Evolutionary conservation across 1,139 yeast genomes (phyloP).

Genomic region (Hanseniaspora gamundiae): DNA sequence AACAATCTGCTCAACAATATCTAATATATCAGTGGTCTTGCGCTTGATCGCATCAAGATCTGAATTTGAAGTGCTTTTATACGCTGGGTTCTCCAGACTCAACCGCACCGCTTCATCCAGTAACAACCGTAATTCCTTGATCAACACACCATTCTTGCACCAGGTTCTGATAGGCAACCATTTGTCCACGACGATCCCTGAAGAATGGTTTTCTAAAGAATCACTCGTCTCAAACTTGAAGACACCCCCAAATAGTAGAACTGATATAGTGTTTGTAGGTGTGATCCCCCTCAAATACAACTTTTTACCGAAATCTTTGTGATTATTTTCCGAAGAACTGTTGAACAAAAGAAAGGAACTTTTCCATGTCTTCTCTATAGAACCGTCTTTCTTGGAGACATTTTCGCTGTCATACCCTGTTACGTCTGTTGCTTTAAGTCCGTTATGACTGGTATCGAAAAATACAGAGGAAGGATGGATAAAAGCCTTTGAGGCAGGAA

Average conservation of each 20-base stretch:
- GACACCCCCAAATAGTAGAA: constrained; percentile 68
- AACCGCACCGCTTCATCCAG: constrained; percentile 57
- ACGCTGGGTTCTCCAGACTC: constrained; percentile 34
- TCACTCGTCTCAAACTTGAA: constrained; percentile 53
- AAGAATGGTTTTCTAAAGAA: constrained; percentile 30
- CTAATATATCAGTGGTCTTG: constrained; percentile 24
- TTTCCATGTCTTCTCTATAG: constrained; percentile 22
- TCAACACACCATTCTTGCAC: constrained; percentile 85
- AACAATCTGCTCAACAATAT: constrained; percentile 26
- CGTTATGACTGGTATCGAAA: constrained; percentile 28
- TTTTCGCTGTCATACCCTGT: not conserved
- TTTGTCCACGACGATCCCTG: constrained; percentile 58
- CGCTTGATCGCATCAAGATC: not conserved
- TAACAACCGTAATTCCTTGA: constrained; percentile 53
- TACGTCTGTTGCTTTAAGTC: constrained; percentile 6
- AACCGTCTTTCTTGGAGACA: constrained; percentile 17
- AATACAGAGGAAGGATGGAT: constrained; percentile 74
- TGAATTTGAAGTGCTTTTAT: constrained; percentile 10
- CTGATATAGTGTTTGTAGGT: constrained; percentile 61
- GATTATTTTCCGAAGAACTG: constrained; percentile 45
- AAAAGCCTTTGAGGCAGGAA: constrained; percentile 59
- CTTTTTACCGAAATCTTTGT: constrained; percentile 25
- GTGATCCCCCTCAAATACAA: constrained; percentile 64
- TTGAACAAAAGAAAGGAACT: constrained; percentile 39
- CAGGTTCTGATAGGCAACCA: constrained; percentile 84